Evolutionary conservation across 2,329 filamentous ascomycete genomes (phyloP).

Genomic region (Capronia epimyces): DNA sequence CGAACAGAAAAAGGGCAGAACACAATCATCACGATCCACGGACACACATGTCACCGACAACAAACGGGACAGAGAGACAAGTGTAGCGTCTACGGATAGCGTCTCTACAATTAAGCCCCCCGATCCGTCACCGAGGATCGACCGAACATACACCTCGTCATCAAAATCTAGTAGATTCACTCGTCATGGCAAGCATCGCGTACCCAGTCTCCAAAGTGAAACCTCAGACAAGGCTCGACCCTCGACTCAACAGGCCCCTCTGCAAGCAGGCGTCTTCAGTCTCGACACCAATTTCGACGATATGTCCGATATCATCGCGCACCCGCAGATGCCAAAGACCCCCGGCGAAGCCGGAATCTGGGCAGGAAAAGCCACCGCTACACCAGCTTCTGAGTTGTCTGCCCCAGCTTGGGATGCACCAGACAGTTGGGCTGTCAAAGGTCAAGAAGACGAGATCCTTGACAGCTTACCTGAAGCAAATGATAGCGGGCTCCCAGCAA

Average conservation of each 20-base stretch:
- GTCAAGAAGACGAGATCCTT: constrained; percentile 42
- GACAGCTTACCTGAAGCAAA: constrained; percentile 43
- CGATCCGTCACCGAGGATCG: constrained; percentile 27
- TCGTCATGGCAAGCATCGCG: constrained; percentile 19
- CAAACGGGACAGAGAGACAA: constrained; percentile 31
- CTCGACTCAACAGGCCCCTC: constrained; percentile 34
- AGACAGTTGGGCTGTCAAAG: constrained; percentile 91
- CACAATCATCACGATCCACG: constrained; percentile 17
- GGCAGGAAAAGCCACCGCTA: constrained; percentile 32
- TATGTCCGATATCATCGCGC: constrained; percentile 84
- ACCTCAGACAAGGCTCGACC: constrained; percentile 52
- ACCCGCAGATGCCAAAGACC: constrained; percentile 59
- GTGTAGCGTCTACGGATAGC: constrained; percentile 32
- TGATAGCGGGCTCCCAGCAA: constrained; percentile 61
- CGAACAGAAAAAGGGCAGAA: constrained; percentile 21
- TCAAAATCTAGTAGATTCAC: constrained; percentile 26
- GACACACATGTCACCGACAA: constrained; percentile 12
- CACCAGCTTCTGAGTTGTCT: constrained; percentile 35
- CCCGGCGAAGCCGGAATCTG: constrained; percentile 45
- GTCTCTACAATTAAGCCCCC: constrained; percentile 30
- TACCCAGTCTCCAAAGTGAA: constrained; percentile 30
- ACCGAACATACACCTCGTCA: constrained; percentile 24
- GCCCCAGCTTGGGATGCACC: constrained; percentile 79
- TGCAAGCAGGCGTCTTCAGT: constrained; percentile 59
- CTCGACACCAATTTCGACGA: constrained; percentile 84